Conservation (phyloP, 2,329 filamentous ascomycete species). For the Pseudogymnoascus verrucosus region DNA sequence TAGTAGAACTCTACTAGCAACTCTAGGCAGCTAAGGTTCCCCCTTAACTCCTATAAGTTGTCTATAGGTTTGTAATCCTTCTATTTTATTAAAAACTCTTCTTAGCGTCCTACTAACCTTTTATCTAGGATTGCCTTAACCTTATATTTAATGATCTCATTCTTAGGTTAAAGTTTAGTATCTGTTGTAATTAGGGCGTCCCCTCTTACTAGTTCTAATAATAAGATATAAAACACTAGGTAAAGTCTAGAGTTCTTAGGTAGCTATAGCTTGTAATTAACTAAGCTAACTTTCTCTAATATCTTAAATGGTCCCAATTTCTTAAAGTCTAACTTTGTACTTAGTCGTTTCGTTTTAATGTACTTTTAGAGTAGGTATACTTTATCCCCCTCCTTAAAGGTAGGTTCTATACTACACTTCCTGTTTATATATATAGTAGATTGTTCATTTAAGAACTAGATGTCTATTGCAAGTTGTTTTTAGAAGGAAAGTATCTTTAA, state of each 20-base stretch:
- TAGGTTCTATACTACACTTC: neutral
- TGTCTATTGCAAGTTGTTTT: neutral
- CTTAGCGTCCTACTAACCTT: no score
- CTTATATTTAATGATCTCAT: no score
- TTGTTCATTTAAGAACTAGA: neutral
- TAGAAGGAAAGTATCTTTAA: neutral
- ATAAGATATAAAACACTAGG: neutral
- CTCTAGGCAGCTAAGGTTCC: no score
- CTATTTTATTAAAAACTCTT: no score
- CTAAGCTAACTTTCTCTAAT: neutral
- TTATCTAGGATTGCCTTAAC: no score
- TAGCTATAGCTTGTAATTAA: neutral
- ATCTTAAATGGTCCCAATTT: neutral
- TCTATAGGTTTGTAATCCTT: no score
- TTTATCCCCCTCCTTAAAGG: neutral
- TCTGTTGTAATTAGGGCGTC: neutral
- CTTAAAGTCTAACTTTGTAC: neutral
- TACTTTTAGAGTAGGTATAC: neutral
- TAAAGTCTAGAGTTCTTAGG: neutral
- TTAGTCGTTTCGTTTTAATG: neutral
- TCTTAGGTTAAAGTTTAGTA: no score
- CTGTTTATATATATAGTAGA: neutral
- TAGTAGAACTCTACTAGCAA: no score
- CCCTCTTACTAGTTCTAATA: neutral
- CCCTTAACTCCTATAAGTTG: no score